Evolutionary conservation across 371 early-diverging fungal genomes (phyloP).

Genomic region (Rhizopus delemar): DNA sequence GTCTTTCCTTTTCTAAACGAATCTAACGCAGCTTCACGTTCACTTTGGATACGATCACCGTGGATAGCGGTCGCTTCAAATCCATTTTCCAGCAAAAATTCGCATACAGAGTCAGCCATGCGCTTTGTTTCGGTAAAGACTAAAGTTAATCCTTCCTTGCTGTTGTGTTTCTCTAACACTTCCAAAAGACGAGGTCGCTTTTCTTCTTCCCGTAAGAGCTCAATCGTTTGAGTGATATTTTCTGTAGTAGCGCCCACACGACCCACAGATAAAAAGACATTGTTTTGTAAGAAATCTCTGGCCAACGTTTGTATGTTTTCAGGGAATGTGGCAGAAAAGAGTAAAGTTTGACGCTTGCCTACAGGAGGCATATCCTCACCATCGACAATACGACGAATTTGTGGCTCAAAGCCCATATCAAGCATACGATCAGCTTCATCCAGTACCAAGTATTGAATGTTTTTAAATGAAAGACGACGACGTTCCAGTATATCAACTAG

Average conservation of each 20-base stretch:
- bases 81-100: conserved; percentile 61
- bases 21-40: conserved; percentile 92
- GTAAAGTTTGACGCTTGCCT: conserved; percentile 87
- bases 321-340: conserved; percentile 98
- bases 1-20: conserved; percentile 87
- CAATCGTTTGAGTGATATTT: conserved; percentile 92
- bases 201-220: conserved; percentile 73
- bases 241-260: conserved; percentile 95
- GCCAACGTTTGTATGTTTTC: conserved; percentile 93
- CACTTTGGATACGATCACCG: conserved; percentile 95
- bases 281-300: conserved; percentile 91
- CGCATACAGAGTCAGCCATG: conserved; percentile 93
- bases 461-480: conserved; percentile 77
- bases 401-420: conserved; percentile 99
- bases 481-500: conserved; percentile 95
- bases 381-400: conserved; percentile 96
- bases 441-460: conserved; percentile 87
- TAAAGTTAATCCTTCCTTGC: conserved; percentile 75
- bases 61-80: conserved; percentile 94
- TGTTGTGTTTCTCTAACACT: conserved; percentile 62
- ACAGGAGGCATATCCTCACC: conserved; percentile 92
- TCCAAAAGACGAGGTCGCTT: conserved; percentile 80
- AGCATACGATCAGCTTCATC: conserved; percentile 99
- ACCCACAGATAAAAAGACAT: conserved; percentile 92
- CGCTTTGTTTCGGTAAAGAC: conserved; percentile 99